Evolutionary conservation across 2,329 filamentous ascomycete genomes (phyloP).

Genomic region (Pseudohalonectria lignicola): DNA sequence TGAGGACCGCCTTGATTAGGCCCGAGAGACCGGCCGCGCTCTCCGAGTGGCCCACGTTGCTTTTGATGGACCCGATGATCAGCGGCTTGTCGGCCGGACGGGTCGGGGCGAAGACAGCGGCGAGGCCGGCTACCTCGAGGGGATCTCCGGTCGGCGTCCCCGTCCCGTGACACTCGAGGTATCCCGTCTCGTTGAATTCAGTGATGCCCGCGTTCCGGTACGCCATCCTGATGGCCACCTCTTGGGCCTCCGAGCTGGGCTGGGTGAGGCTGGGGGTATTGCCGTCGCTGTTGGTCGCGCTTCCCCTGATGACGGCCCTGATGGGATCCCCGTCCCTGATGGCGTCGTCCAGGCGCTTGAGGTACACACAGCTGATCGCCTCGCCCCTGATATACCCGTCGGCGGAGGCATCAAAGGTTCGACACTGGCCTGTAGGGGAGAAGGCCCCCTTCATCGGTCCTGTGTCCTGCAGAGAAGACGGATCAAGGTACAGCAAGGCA

Average conservation of each 20-base stretch:
- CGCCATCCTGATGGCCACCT: too few species aligned
- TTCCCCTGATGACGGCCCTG: slow-evolving; percentile 37
- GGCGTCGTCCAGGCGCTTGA: slow-evolving; percentile 47
- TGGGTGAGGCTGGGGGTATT: slow-evolving; percentile 44
- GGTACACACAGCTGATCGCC: too few species aligned
- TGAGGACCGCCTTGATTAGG: slow-evolving; percentile 17
- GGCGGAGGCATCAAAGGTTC: too few species aligned
- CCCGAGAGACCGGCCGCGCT: slow-evolving; percentile 25
- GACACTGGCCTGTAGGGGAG: too few species aligned
- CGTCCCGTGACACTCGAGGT: slow-evolving; percentile 44
- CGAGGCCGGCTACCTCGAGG: slow-evolving; percentile 32
- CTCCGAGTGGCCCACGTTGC: slow-evolving; percentile 36
- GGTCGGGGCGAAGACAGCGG: slow-evolving; percentile 18
- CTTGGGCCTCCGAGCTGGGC: slow-evolving; percentile 41
- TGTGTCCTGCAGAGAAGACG: too few species aligned
- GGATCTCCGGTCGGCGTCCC: slow-evolving; percentile 44
- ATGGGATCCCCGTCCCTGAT: slow-evolving; percentile 43
- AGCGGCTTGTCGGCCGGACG: slow-evolving; percentile 12
- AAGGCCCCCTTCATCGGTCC: too few species aligned
- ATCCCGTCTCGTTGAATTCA: too few species aligned
- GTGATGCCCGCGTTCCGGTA: too few species aligned
- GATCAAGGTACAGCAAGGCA: too few species aligned
- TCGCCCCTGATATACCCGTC: too few species aligned
- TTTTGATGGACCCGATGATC: slow-evolving; percentile 24
- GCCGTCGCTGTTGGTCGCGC: slow-evolving; percentile 45